These are phyloP conservation scores for Bipolaris gigantea DNA, from an alignment of 2,329 filamentous ascomycete genomes.

Conservation along the genomic window DNA sequence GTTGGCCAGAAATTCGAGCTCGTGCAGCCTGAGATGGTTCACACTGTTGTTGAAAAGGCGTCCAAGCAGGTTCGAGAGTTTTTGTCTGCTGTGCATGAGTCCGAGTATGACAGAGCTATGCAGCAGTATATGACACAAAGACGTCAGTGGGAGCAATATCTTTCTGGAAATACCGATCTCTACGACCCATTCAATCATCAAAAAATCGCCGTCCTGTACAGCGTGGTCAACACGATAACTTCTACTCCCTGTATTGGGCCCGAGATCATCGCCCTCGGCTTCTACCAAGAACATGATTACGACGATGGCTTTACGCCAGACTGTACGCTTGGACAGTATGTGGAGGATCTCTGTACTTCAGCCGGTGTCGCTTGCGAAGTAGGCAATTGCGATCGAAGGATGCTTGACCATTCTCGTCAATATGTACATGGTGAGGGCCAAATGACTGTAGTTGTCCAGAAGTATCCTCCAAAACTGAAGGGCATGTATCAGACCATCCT, in stretches of 20 bases:
- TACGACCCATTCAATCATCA: constrained; percentile 97
- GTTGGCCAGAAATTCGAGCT: constrained; percentile 75
- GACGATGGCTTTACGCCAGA: constrained; percentile 75
- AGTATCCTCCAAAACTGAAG: constrained; percentile 66
- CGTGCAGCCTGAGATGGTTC: constrained; percentile 94
- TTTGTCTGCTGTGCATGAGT: constrained; percentile 90
- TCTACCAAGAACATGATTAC: constrained; percentile 85
- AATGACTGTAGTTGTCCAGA: constrained; percentile 87
- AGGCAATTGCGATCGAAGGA: constrained; percentile 82
- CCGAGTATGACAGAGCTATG: constrained; percentile 92
- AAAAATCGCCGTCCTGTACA: constrained; percentile 93
- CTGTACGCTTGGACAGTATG: constrained; percentile 90
- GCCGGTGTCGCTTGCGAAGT: constrained; percentile 77
- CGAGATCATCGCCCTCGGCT: constrained; percentile 84
- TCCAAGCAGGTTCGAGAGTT: constrained; percentile 90
- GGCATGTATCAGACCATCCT: constrained; percentile 74
- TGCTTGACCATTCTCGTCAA: constrained; percentile 91
- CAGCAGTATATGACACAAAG: constrained; percentile 95
- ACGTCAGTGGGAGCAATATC: constrained; percentile 93
- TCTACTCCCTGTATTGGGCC: constrained; percentile 93
- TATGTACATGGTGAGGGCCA: constrained; percentile 97
- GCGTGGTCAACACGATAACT: constrained; percentile 87
- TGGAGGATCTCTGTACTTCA: constrained; percentile 81
- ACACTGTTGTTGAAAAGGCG: constrained; percentile 75
- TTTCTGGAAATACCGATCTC: constrained; percentile 81